Evolutionary conservation across 768 basidiomycete species (phyloP).

Genomic region (Xanthoconium stramineum): DNA sequence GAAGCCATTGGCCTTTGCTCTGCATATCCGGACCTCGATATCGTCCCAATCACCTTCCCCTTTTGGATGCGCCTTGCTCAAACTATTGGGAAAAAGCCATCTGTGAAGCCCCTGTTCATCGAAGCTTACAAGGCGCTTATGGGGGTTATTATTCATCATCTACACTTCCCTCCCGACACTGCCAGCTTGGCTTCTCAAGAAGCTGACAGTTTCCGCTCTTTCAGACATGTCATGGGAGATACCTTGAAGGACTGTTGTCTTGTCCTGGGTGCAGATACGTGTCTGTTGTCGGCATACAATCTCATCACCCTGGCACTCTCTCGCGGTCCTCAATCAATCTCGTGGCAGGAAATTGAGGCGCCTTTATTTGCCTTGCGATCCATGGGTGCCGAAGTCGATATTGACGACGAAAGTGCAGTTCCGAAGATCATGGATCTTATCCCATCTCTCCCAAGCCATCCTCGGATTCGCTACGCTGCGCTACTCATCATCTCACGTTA

Average conservation of each 20-base stretch:
- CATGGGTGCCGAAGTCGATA: conserved; percentile 93
- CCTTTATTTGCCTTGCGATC: conserved; percentile 97
- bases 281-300: conserved; percentile 77
- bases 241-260: conserved; percentile 98
- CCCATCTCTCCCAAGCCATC: conserved; percentile 84
- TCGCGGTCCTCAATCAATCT: conserved; percentile 49
- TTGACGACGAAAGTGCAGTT: conserved; percentile 77
- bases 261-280: conserved; percentile 84
- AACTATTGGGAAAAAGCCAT: conserved; percentile 72
- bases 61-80: conserved; percentile 99
- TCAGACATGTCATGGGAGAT: conserved; percentile 98
- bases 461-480: conserved; percentile 91
- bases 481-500: conserved; percentile 93
- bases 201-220: conserved; percentile 88
- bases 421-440: conserved; percentile 96
- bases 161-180: conserved; percentile 84
- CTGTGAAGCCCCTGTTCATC: conserved; percentile 70
- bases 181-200: conserved; percentile 72
- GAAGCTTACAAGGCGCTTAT: conserved; percentile 85
- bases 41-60: conserved; percentile 95
- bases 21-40: conserved; percentile 89
- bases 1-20: conserved; percentile 93
- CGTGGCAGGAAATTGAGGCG: conserved; percentile 98
- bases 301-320: conserved; percentile 74
- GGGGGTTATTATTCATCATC: conserved; percentile 80